Conservation (phyloP, 2,329 filamentous ascomycete genomes). For the Colletotrichum sp. region DNA sequence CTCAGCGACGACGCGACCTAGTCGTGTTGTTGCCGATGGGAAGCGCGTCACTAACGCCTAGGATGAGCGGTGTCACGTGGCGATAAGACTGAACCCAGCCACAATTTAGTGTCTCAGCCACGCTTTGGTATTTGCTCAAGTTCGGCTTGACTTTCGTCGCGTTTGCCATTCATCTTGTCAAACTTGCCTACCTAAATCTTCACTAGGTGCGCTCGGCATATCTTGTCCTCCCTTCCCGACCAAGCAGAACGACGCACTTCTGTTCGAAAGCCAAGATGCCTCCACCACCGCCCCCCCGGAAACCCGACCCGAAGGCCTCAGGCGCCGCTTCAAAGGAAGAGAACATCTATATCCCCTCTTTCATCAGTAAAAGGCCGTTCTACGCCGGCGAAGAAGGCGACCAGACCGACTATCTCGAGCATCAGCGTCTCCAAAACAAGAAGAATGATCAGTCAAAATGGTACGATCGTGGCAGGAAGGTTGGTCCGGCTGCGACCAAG, state of each 20-base stretch:
- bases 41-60: background rate
- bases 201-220: background rate
- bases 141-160: background rate
- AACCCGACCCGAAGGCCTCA: conserved; percentile 32
- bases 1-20: background rate
- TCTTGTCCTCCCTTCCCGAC: background rate
- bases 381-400: conserved; percentile 84
- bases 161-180: background rate
- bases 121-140: background rate
- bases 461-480: conserved; percentile 89
- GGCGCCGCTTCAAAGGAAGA: conserved; percentile 74
- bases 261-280: conserved; percentile 18
- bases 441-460: conserved; percentile 80
- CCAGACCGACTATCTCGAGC: conserved; percentile 88
- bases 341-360: conserved; percentile 97
- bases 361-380: conserved; percentile 98
- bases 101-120: background rate
- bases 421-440: conserved; percentile 82
- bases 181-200: background rate
- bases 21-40: background rate
- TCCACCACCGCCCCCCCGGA: conserved; percentile 36
- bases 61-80: conserved; percentile 29
- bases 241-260: background rate
- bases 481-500: conserved; percentile 89
- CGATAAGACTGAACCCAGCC: conserved; percentile 14